Evolutionary conservation across 305 asterid genomes (phyloP).

Genomic region (Ilex paraguariensis): DNA sequence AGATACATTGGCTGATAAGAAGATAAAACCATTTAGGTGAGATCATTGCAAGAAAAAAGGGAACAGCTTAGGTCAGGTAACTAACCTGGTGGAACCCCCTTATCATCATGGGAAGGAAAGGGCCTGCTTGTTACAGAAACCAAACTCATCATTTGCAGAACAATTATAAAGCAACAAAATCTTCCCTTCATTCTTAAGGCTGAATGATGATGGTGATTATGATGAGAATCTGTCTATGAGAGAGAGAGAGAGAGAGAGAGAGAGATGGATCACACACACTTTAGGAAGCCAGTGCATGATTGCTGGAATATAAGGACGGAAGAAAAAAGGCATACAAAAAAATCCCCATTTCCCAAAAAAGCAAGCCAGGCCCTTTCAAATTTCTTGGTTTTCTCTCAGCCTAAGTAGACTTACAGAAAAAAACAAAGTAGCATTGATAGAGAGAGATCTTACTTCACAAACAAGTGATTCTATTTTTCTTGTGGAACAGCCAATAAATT

Average conservation of each 20-base stretch:
- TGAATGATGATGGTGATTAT: slow-evolving; percentile 24
- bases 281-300: slow-evolving; percentile 11
- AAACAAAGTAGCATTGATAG: slow-evolving; percentile 9
- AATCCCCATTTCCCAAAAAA: slow-evolving; percentile 33
- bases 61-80: neutral
- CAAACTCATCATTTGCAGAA: slow-evolving; percentile 27
- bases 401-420: neutral
- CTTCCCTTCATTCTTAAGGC: slow-evolving; percentile 31
- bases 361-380: slow-evolving; percentile 9
- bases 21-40: neutral
- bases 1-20: neutral
- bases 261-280: slow-evolving; percentile 7
- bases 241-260: slow-evolving; percentile 11
- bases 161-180: slow-evolving; percentile 23
- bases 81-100: neutral
- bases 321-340: slow-evolving; percentile 4
- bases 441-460: slow-evolving; percentile 38
- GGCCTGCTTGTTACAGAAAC: slow-evolving; percentile 33
- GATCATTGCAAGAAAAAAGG: neutral
- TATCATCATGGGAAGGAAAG: slow-evolving; percentile 21
- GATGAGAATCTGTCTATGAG: slow-evolving; percentile 5
- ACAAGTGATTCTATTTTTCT: slow-evolving; percentile 49
- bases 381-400: slow-evolving; percentile 23
- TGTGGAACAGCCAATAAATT: slow-evolving; percentile 7
- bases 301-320: slow-evolving; percentile 18